Evolutionary conservation across 2,329 filamentous ascomycete species (phyloP).

Genomic region (Emericellopsis cladophorae): DNA sequence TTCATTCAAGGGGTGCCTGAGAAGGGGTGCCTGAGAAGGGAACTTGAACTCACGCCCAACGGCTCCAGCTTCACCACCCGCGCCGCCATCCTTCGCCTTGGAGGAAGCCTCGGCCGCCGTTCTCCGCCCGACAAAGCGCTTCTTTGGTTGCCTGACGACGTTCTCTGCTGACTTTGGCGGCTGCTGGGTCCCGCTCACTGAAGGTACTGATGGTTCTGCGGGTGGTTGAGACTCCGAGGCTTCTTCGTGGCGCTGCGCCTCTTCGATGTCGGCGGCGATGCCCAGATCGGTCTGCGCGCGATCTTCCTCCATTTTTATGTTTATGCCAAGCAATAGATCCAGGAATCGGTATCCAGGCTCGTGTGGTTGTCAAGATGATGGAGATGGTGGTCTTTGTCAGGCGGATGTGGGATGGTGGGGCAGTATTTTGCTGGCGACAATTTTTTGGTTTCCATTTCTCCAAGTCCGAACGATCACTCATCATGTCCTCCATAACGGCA

Average conservation of each 20-base stretch:
- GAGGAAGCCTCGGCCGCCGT: slow-evolving; percentile 51
- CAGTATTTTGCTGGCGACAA: no score
- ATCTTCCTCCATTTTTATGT: slow-evolving; percentile 58
- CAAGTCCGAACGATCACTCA: no score
- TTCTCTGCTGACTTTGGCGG: background rate
- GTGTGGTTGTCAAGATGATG: no score
- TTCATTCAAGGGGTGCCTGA: slow-evolving; percentile 7
- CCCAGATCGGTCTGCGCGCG: slow-evolving; percentile 58
- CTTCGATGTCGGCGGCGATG: slow-evolving; percentile 53
- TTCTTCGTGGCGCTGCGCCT: slow-evolving; percentile 23
- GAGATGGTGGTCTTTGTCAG: no score
- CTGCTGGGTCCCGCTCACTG: background rate
- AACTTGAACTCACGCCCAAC: slow-evolving; percentile 34
- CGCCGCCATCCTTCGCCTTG: slow-evolving; percentile 22
- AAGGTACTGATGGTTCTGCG: slow-evolving; percentile 1
- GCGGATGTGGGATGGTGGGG: no score
- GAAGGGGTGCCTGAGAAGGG: slow-evolving; percentile 4
- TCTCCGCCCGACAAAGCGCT: slow-evolving; percentile 79
- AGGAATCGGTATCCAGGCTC: no score
- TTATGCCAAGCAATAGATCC: no score
- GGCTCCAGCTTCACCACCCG: slow-evolving; percentile 15
- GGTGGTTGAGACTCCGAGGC: slow-evolving; percentile 2
- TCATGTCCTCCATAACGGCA: no score
- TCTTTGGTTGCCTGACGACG: slow-evolving; percentile 62
- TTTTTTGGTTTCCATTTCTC: no score